Percentiles rank a stretch among this genome's conserved stretches.
phyloP scores from a whole-genome alignment of 2,329 filamentous ascomycete species.

The Botrytis pseudocinerea region DNA sequence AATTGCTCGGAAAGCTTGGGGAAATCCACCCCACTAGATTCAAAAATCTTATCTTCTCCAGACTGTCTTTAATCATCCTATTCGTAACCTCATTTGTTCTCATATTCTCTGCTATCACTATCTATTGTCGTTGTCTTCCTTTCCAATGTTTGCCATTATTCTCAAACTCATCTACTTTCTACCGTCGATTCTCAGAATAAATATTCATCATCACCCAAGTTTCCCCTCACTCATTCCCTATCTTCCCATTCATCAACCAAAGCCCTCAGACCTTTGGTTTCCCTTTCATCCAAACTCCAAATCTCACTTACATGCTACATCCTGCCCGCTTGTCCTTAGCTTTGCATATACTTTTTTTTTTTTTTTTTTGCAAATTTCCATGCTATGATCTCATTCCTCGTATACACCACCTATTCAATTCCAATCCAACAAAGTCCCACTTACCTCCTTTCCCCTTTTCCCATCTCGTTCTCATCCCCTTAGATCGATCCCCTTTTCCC shows the following conservation, averaged over 20 bases:
- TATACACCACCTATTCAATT: not conserved
- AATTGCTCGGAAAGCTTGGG: too few relatives aligned
- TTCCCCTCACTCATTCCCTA: not conserved
- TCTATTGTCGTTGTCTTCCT: not conserved
- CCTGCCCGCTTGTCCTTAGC: rapidly evolving
- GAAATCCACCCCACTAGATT: not conserved
- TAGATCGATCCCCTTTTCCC: not conserved
- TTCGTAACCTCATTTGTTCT: not conserved
- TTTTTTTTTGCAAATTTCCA: not conserved
- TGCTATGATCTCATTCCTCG: not conserved
- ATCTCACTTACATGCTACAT: not conserved
- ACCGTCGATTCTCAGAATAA: not conserved
- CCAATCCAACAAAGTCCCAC: not conserved
- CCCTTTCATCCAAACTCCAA: not conserved
- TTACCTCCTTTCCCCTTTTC: not conserved
- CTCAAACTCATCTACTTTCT: not conserved
- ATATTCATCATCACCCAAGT: not conserved
- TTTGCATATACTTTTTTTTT: not conserved
- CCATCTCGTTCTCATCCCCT: not conserved
- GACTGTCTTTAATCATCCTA: not conserved
- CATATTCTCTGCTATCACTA: rapidly evolving
- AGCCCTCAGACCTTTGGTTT: not conserved
- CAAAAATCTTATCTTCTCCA: not conserved
- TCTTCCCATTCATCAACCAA: not conserved
- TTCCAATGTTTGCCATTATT: not conserved